phyloP scores from a whole-genome alignment of 345 rosid species.

The Camelina hispida region DNA sequence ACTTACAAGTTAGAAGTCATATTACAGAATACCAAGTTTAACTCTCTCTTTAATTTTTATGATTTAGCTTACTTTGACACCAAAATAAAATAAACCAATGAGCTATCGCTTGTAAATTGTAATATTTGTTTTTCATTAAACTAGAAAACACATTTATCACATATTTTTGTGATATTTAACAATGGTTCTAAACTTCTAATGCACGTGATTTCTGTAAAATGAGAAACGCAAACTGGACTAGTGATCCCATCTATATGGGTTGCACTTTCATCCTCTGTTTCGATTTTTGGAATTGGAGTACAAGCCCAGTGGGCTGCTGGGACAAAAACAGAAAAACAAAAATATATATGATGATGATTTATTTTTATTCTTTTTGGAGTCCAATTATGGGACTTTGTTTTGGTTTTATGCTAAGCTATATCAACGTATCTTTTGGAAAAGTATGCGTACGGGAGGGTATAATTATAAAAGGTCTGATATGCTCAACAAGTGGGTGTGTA shows the following conservation, averaged over 20 bases:
- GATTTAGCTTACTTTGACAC: not conserved
- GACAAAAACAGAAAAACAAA: not conserved
- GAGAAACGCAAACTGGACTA: constrained; percentile 1
- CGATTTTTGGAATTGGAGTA: not conserved
- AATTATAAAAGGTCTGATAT: constrained; percentile 28
- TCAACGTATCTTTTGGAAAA: constrained; percentile 8
- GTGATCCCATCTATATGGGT: not conserved
- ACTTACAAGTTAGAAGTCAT: not conserved
- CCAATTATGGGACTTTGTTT: not conserved
- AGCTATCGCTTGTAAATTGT: not conserved
- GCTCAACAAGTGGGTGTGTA: constrained; percentile 38
- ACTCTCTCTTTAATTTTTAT: not conserved
- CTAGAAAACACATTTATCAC: not conserved
- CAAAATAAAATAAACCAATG: not conserved
- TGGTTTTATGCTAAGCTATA: not conserved
- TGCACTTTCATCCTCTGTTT: not conserved
- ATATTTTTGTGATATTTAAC: not conserved
- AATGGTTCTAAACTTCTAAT: not conserved
- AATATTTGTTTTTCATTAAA: not conserved
- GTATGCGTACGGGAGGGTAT: constrained; percentile 12
- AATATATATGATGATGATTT: not conserved
- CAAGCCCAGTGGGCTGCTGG: constrained; percentile 19
- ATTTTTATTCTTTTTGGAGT: not conserved
- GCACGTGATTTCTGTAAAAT: not conserved
- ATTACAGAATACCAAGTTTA: not conserved